Evolutionary conservation across 768 basidiomycete genomes (phyloP).

Genomic region (Rubroboletus pulcherrimus): DNA sequence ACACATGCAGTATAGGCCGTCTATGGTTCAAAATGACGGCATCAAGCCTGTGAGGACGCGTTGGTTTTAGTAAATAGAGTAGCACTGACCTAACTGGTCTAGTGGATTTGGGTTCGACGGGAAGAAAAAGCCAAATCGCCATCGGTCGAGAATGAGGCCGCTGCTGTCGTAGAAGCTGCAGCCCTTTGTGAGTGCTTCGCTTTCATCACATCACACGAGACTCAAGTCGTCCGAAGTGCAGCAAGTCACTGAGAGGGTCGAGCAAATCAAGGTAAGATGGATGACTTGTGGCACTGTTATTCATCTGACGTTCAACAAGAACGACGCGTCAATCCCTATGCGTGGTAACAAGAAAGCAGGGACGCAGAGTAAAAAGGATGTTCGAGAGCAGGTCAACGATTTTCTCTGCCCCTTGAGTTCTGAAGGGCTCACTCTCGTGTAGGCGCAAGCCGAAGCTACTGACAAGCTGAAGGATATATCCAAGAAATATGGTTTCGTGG

Average conservation of each 20-base stretch:
- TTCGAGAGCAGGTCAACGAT: slow-evolving; percentile 57
- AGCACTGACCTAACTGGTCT: not conserved
- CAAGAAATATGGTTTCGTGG: slow-evolving; percentile 47
- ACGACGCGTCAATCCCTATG: slow-evolving; percentile 60
- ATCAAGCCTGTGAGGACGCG: slow-evolving; percentile 57
- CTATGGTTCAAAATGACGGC: slow-evolving; percentile 76
- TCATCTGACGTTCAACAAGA: slow-evolving; percentile 35
- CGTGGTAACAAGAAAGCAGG: slow-evolving; percentile 72
- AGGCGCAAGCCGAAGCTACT: slow-evolving; percentile 60
- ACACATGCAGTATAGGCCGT: slow-evolving; percentile 58
- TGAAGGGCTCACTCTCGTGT: not conserved
- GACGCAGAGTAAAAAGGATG: slow-evolving; percentile 69
- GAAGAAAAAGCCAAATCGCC: slow-evolving; percentile 7
- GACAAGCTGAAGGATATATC: slow-evolving; percentile 59
- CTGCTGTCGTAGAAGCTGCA: slow-evolving; percentile 46
- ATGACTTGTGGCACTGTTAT: not conserved
- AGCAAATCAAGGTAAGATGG: slow-evolving; percentile 52
- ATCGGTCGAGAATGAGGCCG: slow-evolving; percentile 10
- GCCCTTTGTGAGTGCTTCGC: slow-evolving; percentile 36
- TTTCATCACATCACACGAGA: not conserved
- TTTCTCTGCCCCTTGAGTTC: not conserved
- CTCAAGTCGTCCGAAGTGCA: slow-evolving; percentile 41
- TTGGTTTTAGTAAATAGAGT: not conserved
- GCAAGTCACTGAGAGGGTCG: slow-evolving; percentile 52
- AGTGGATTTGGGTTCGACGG: slow-evolving; percentile 67